Base-by-base conservation (phyloP, 2,329 filamentous ascomycete species). In the Teratosphaeria epicoccoides region DNA sequence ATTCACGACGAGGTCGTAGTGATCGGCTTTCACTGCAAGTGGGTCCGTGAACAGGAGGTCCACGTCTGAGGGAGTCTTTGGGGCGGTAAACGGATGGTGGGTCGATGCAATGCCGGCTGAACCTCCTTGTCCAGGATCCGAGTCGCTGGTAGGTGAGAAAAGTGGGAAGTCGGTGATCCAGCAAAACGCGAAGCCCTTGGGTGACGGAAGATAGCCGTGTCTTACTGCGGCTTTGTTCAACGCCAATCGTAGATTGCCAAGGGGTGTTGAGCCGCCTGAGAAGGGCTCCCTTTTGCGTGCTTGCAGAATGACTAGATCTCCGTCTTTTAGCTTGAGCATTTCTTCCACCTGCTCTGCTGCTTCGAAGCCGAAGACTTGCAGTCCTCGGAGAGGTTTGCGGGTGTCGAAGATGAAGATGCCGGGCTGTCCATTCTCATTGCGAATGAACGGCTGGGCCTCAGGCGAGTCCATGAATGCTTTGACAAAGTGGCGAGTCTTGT, bases 1-100 rank as follows among this genome's bases (percentile, higher is more conserved):
- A 66, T 98, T 98, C 61, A 97, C 80, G 0, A 98, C 91, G 12
- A 98, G 81, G 62, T 98, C 93, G 70, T 96, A 98, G 66, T 95
- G 90, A 61, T 95, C 91, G 3, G 86, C 94, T 59, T 78, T 80
- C 1, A 82, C 88, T 46, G 76, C 70, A 0, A 88, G 75, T 0
- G 93, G 91, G 40, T 89, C 76, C 0, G 76, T 82, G 33, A 82
- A 74, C 1, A 97, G 79, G 0, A 88, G 70, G 37, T 88, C 83
- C 14, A 95, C 78, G 64, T 97, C 90, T 4, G 74, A 72, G n/a
- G 63, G 46, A 0, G 81, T 81, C 29, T 87, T 81, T 0, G 93
- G 93, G 0, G 93, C 87, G 0, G 93, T 98, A 70, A 98, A 98
- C 0, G 93, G 93, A 66, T 98, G 93, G 64, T 98, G 93, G 0